These are phyloP conservation scores for Sporormia fimetaria DNA, from an alignment of 495 filamentous ascomycete species.

Conservation along the genomic window DNA sequence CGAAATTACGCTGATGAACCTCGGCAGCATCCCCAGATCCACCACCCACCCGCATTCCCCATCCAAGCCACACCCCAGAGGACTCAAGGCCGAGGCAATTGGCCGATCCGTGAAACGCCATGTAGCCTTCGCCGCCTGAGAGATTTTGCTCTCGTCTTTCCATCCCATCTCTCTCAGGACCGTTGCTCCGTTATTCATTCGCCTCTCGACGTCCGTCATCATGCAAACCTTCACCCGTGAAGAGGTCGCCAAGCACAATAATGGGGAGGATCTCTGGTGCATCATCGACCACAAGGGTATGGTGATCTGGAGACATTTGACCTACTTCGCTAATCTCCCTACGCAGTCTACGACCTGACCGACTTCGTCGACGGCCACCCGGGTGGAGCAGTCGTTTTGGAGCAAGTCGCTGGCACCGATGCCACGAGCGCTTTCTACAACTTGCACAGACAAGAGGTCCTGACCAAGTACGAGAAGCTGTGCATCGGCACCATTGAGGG, in stretches of 20 bases:
- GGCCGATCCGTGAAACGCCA: not conserved
- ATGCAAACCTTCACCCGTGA: constrained; percentile 52
- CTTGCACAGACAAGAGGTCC: constrained; percentile 83
- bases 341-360: constrained; percentile 85
- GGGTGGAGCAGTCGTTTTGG: constrained; percentile 70
- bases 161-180: not conserved
- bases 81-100: not conserved
- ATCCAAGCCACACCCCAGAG: too few species aligned
- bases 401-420: constrained; percentile 75
- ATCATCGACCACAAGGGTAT: constrained; percentile 84
- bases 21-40: constrained; percentile 1
- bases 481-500: constrained; percentile 64
- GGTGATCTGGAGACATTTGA: too few species aligned
- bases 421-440: constrained; percentile 86
- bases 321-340: too few species aligned
- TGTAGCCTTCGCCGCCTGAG: not conserved
- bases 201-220: not conserved
- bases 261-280: constrained; percentile 54
- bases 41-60: too few species aligned
- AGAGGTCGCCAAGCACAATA: constrained; percentile 72
- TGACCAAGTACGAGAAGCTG: constrained; percentile 63
- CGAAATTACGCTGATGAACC: not conserved
- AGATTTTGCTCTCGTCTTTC: not conserved
- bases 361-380: constrained; percentile 89
- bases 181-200: not conserved